A percentile compares a stretch with the other conserved stretches of the same genome.
These are phyloP conservation scores for Ormosia semicastrata DNA, from an alignment of 306 rosid genomes.

Conservation along the genomic window DNA sequence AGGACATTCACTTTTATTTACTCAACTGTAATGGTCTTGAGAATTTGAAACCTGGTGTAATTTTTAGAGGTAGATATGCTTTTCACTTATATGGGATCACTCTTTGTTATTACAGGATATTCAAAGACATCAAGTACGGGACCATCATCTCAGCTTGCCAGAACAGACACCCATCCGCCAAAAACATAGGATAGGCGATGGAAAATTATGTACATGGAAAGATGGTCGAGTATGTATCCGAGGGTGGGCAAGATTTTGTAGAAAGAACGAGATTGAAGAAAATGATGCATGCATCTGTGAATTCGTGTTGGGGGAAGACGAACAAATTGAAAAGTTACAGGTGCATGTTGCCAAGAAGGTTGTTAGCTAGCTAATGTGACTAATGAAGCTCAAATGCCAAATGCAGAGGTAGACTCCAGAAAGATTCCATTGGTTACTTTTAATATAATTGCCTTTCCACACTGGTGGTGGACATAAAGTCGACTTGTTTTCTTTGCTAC, in stretches of 20 bases:
- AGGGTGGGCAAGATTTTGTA: conserved; percentile 17
- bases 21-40: background rate
- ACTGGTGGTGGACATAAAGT: no score
- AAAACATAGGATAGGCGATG: background rate
- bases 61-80: background rate
- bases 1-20: background rate
- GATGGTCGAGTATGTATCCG: conserved; percentile 8
- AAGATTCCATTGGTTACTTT: background rate
- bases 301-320: background rate
- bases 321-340: background rate
- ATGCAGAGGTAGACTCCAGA: background rate
- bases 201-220: background rate
- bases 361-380: background rate
- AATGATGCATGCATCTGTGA: conserved; percentile 32
- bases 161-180: background rate
- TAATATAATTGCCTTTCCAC: background rate
- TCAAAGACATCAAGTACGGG: background rate
- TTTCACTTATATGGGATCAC: background rate
- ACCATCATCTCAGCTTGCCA: background rate
- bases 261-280: background rate
- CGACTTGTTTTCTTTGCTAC: no score
- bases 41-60: background rate
- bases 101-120: conserved; percentile 12
- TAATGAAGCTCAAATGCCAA: conserved; percentile 14
- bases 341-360: background rate